Percentiles rank a stretch among this genome's conserved stretches.
Evolutionary conservation across 345 rosid species (phyloP).

Genomic region (Populus davidiana): DNA sequence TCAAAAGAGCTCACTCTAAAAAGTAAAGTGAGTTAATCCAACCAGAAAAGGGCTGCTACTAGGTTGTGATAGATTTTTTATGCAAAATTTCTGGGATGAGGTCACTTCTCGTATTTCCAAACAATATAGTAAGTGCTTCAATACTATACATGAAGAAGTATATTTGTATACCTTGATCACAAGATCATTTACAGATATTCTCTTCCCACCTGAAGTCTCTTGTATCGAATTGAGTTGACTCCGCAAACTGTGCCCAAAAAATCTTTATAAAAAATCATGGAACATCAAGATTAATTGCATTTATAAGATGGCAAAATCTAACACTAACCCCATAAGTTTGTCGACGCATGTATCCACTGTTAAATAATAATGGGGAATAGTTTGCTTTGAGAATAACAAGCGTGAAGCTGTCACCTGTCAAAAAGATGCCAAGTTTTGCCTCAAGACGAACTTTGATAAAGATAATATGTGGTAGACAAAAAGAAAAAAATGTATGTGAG

Average conservation of each 20-base stretch:
- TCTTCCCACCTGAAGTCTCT: slow-evolving; percentile 89
- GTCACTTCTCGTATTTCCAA: not conserved
- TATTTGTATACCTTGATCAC: slow-evolving; percentile 96
- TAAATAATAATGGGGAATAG: slow-evolving; percentile 93
- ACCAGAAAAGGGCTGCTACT: not conserved
- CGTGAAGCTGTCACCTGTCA: slow-evolving; percentile 91
- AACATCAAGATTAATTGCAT: not conserved
- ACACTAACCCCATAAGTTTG: slow-evolving; percentile 76
- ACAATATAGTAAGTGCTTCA: not conserved
- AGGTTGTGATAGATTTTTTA: not conserved
- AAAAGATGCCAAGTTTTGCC: slow-evolving; percentile 18
- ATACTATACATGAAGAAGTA: not conserved
- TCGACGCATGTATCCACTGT: slow-evolving; percentile 92
- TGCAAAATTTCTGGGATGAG: not conserved
- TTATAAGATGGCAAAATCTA: slow-evolving; percentile 6
- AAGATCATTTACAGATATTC: slow-evolving; percentile 90
- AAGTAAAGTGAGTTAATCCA: not conserved
- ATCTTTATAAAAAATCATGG: slow-evolving; percentile 12
- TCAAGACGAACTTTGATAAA: slow-evolving; percentile 1
- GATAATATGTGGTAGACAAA: not conserved
- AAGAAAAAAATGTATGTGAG: not conserved
- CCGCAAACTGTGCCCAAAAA: slow-evolving; percentile 55
- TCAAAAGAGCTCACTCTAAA: not conserved
- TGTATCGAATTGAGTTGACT: slow-evolving; percentile 74
- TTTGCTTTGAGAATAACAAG: slow-evolving; percentile 86